Conservation (phyloP, 805 yeast species). For the Maudiozyma turicensis region DNA sequence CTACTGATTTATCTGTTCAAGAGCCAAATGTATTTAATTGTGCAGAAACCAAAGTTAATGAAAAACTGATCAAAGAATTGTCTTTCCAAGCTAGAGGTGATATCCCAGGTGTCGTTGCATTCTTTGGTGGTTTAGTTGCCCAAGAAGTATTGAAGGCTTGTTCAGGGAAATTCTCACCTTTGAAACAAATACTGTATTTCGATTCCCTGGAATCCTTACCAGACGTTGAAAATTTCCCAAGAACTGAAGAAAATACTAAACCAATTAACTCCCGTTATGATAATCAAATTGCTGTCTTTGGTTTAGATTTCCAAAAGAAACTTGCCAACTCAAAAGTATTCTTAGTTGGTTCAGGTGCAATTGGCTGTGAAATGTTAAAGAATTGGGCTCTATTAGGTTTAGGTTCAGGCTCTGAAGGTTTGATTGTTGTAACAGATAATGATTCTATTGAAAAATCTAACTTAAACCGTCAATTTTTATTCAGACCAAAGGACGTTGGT, state of each 20-base stretch:
- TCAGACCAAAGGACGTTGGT: slow-evolving; percentile 93
- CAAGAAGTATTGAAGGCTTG: slow-evolving; percentile 94
- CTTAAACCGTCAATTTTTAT: slow-evolving; percentile 90
- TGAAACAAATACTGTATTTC: slow-evolving; percentile 84
- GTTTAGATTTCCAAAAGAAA: slow-evolving; percentile 61
- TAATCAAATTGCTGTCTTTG: slow-evolving; percentile 91
- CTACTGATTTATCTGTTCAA: slow-evolving; percentile 48
- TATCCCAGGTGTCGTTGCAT: slow-evolving; percentile 79
- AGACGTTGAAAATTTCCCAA: slow-evolving; percentile 40
- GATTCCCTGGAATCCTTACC: slow-evolving; percentile 93
- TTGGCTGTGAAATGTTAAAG: slow-evolving; percentile 97
- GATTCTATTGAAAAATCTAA: slow-evolving; percentile 94
- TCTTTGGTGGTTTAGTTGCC: slow-evolving; percentile 89
- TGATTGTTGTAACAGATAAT: slow-evolving; percentile 72
- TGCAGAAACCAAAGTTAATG: slow-evolving; percentile 45
- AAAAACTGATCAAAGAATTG: slow-evolving; percentile 56
- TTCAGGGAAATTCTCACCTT: slow-evolving; percentile 90
- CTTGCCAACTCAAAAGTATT: slow-evolving; percentile 74
- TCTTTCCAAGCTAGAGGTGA: slow-evolving; percentile 87
- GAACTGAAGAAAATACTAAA: slow-evolving; percentile 62
- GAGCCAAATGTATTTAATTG: slow-evolving; percentile 46
- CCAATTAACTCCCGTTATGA: slow-evolving; percentile 83
- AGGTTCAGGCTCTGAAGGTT: slow-evolving; percentile 85
- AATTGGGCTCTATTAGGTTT: slow-evolving; percentile 97
- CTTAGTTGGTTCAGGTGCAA: slow-evolving; percentile 95